Base-by-base conservation (phyloP, 352 stramenopile genomes). In the Phytopythium aichiense region DNA sequence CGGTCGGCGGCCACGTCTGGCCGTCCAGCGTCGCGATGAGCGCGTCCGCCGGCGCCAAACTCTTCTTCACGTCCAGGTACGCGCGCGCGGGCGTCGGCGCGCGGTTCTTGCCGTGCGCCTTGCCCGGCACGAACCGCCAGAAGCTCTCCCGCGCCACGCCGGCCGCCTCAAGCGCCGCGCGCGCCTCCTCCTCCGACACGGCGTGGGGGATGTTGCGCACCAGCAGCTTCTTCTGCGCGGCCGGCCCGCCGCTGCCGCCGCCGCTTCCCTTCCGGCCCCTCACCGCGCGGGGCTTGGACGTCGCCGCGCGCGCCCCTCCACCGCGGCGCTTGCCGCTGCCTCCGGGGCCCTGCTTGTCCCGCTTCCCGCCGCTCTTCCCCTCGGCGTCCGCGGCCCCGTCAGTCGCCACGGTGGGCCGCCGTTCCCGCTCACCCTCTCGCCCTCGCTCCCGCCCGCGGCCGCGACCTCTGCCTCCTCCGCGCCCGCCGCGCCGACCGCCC, bases 1-100 rank as follows among this genome's bases (percentile, higher is more conserved):
- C 55, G 7, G 71, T 61, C 15, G 70, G 56, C 8, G 61, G 56
- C 49, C 88, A 73, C 25, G 55, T 28, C 37, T 81, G 74, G 11
- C 81, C 83, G 31, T 92, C 58, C 43, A 92, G 71, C 55, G 74
- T 56, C 9, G 71, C 65, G 25, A 92, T 79, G 43, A 92, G 59
- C 42, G 65, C 73, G 7, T 69, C 72, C 37, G 77, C 81, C 35
- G 65, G 66, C 49, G 87, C 83, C 5, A 68, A 58, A 15, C 87
- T 76, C 52, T 84, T 85, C 66, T 89, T 90, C 62, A 90, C 74
- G 60, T 93, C 84, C 60, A 93, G 38, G 45, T 93, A 93, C 57
- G 89, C 53, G 31, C 84, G 72, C n/a, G 67, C 74, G 2, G 76
- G 68, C n/a, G 55, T 76, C 13, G 79, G 65, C 12, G 62, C 55